These are phyloP conservation scores for Ceraceosorus guamensis DNA, from an alignment of 1,284 basidiomycete genomes.

Conservation along the genomic window DNA sequence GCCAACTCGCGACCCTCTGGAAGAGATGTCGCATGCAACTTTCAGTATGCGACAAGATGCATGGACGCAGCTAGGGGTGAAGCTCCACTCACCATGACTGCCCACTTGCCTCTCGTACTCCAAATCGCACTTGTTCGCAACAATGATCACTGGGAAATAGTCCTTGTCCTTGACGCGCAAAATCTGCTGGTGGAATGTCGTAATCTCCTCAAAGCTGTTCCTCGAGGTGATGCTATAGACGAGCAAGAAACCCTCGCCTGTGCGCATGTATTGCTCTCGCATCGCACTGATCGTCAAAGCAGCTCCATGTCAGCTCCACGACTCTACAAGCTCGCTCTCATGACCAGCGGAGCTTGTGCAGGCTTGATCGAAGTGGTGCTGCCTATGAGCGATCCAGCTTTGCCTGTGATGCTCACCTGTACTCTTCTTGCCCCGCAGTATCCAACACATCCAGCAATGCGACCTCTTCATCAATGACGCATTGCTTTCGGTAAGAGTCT, in stretches of 20 bases:
- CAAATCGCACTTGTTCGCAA: slow-evolving; percentile 97
- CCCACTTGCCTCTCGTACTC: slow-evolving; percentile 97
- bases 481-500: slow-evolving; percentile 50
- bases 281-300: slow-evolving; percentile 64
- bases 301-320: background rate
- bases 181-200: slow-evolving; percentile 92
- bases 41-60: background rate
- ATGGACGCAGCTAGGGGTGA: background rate
- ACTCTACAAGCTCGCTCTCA: background rate
- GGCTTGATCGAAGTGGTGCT: background rate
- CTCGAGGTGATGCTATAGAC: slow-evolving; percentile 98
- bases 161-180: slow-evolving; percentile 85
- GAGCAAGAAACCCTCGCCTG: slow-evolving; percentile 94
- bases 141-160: slow-evolving; percentile 89
- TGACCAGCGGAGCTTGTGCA: background rate
- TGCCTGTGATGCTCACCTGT: slow-evolving; percentile 59
- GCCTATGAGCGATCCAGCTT: background rate
- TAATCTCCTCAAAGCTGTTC: slow-evolving; percentile 93
- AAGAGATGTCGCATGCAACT: background rate
- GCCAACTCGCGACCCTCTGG: slow-evolving; percentile 94
- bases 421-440: slow-evolving; percentile 98
- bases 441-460: slow-evolving; percentile 94
- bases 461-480: slow-evolving; percentile 85
- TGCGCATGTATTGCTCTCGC: slow-evolving; percentile 96
- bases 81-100: slow-evolving; percentile 67